These are phyloP conservation scores for Grigorovia yakushimaensis DNA, from an alignment of 805 yeast genomes.

Conservation along the genomic window DNA sequence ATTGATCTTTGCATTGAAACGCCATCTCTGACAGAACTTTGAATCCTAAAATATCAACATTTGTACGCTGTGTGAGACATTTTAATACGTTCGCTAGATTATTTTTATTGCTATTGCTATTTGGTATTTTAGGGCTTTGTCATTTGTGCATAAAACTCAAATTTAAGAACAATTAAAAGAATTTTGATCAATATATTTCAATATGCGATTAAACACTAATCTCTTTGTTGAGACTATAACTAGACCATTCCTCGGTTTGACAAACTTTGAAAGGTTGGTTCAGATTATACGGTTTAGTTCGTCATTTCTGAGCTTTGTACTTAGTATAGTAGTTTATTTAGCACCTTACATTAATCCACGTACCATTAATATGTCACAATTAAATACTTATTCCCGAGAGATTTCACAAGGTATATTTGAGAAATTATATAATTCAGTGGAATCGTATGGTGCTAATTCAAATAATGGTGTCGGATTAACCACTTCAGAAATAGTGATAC, in stretches of 20 bases:
- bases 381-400: constrained; percentile 18
- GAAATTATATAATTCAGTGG: constrained; percentile 17
- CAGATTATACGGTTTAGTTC: constrained; percentile 15
- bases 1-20: no score
- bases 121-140: no score
- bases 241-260: constrained; percentile 16
- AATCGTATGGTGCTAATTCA: constrained; percentile 13
- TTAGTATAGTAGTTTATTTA: constrained; percentile 13
- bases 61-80: no score
- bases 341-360: constrained; percentile 17
- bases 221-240: not conserved
- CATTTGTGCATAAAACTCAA: no score
- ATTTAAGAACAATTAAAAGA: no score
- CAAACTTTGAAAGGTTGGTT: constrained; percentile 17
- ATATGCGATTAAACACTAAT: not conserved
- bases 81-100: no score
- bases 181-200: no score
- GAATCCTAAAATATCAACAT: no score
- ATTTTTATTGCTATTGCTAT: no score
- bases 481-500: constrained; percentile 22
- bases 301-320: constrained; percentile 12
- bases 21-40: no score
- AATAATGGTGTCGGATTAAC: constrained; percentile 26
- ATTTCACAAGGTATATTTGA: constrained; percentile 21
- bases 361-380: constrained; percentile 14